Base-by-base conservation (phyloP, 225 moss, liverwort and hornwort genomes). In the Anthoceros angustus region DNA sequence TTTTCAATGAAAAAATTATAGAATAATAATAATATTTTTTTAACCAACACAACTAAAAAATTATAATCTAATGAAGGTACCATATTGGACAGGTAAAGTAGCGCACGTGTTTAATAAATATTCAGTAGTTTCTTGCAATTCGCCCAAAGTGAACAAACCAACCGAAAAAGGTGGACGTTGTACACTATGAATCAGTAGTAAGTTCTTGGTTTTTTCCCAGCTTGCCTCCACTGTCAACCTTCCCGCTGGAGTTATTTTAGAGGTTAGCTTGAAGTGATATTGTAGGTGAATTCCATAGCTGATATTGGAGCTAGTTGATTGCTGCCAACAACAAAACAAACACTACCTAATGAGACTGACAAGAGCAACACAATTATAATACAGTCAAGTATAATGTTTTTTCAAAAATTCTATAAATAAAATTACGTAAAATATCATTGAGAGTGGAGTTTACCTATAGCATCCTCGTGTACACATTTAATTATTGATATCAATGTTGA, bases 101-200 rank as follows among this genome's bases (percentile, higher is more conserved):
- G 80, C 82, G 42, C 74, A 94, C 90, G 90, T 86, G 70, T 90
- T 88, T 68, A 95, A 86, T 63, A 95, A 77, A 63, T 95, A 91
- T 25, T 85, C 83, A 38, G 91, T 86, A 68, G 88, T 87, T 68
- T 84, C 77, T 74, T 91, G 91, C 73, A 95, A 74, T 70, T 95
- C 91, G 40, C 71, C 67, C 70, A 91, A 71, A 8, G 95, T 85
- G 76, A 83, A 91, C 70, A 91, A 70, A 41, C 78, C 76, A 62
- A 85, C 73, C 15, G 95, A 95, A 70, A 90, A 95, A 18, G 95
- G 95, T 6, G 95, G 95, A 21, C 91, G 82, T 62, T 95, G 95
- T 40, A 95, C 88, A 67, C 86, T 88, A 49, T 88, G 95, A 46
- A 76, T 81, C 25, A 91, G 76, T 2, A 95, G 76, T 38, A 91